Evolutionary conservation across 257 asterid genomes (phyloP).

Genomic region (Capsicum pubescens): DNA sequence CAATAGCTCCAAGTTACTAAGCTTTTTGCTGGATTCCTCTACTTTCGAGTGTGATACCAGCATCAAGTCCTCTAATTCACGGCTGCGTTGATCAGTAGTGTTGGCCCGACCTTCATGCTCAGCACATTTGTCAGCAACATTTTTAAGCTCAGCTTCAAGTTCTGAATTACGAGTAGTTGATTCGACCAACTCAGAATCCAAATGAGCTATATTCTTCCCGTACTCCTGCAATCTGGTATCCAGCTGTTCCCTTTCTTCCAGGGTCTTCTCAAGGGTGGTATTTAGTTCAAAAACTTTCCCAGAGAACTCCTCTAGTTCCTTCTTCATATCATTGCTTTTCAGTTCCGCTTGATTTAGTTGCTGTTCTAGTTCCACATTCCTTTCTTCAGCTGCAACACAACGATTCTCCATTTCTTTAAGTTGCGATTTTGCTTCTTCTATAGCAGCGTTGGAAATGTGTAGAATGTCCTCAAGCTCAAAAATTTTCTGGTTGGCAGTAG

Average conservation of each 20-base stretch:
- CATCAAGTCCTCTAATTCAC: constrained; percentile 76
- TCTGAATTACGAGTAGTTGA: constrained; percentile 57
- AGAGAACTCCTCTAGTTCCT: constrained; percentile 58
- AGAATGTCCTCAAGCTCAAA: constrained; percentile 63
- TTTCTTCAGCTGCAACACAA: constrained; percentile 66
- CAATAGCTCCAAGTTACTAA: constrained; percentile 68
- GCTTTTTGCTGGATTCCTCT: constrained; percentile 60
- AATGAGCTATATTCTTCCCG: constrained; percentile 54
- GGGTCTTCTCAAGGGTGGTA: constrained; percentile 51
- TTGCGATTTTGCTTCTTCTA: constrained; percentile 65
- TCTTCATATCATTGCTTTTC: constrained; percentile 60
- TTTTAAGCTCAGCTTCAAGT: constrained; percentile 72
- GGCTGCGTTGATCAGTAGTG: constrained; percentile 63
- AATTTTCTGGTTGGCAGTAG: constrained; percentile 57
- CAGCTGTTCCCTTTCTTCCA: constrained; percentile 59
- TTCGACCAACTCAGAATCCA: constrained; percentile 57
- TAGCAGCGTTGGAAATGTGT: constrained; percentile 49
- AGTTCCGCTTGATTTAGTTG: constrained; percentile 58
- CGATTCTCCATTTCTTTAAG: constrained; percentile 60
- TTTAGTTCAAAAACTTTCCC: constrained; percentile 59
- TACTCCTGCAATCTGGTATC: constrained; percentile 57
- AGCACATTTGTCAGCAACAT: constrained; percentile 46
- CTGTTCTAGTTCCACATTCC: constrained; percentile 68
- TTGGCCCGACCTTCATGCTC: constrained; percentile 78
- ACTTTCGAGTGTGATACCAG: constrained; percentile 72